A percentile compares a stretch with the other conserved stretches of the same genome.
These are phyloP conservation scores for Rhizoclosmatium globosum DNA, from an alignment of 192 early-diverging fungal species.

Conservation along the genomic window DNA sequence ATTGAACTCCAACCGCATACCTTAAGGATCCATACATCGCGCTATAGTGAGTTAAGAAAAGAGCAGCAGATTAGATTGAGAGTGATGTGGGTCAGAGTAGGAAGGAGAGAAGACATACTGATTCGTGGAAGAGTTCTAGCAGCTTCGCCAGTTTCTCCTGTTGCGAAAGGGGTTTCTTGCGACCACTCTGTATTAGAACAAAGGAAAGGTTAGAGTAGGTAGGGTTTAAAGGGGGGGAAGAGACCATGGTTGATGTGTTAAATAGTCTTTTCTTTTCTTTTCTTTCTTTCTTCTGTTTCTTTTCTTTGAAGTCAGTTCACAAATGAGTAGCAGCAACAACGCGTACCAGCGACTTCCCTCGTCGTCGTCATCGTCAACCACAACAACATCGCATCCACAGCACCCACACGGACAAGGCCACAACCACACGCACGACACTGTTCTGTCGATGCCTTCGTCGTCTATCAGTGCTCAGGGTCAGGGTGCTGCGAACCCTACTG, in stretches of 20 bases:
- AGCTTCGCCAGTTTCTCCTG: conserved; percentile 31
- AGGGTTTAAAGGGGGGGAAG: too few relatives aligned
- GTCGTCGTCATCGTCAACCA: not conserved
- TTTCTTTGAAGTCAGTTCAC: too few relatives aligned
- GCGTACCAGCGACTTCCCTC: too few relatives aligned
- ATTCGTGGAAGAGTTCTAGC: conserved; percentile 38
- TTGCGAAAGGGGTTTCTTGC: conserved; percentile 34
- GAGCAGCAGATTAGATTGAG: not conserved
- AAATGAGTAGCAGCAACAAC: too few relatives aligned
- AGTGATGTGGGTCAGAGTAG: not conserved
- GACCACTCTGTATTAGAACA: not conserved
- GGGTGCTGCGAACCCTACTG: too few relatives aligned
- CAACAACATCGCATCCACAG: not conserved
- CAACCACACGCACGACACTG: not conserved
- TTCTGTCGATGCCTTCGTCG: not conserved
- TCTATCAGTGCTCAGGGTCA: not conserved
- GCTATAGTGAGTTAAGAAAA: not conserved
- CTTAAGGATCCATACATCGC: conserved; percentile 14
- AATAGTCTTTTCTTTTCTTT: not conserved
- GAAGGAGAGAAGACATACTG: not conserved
- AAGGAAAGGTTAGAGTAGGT: not conserved
- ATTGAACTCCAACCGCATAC: too few relatives aligned
- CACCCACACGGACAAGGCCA: not conserved
- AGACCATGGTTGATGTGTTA: too few relatives aligned
- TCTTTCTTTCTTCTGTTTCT: not conserved